phyloP scores from a whole-genome alignment of 139 green algal species.

The Chara braunii region DNA sequence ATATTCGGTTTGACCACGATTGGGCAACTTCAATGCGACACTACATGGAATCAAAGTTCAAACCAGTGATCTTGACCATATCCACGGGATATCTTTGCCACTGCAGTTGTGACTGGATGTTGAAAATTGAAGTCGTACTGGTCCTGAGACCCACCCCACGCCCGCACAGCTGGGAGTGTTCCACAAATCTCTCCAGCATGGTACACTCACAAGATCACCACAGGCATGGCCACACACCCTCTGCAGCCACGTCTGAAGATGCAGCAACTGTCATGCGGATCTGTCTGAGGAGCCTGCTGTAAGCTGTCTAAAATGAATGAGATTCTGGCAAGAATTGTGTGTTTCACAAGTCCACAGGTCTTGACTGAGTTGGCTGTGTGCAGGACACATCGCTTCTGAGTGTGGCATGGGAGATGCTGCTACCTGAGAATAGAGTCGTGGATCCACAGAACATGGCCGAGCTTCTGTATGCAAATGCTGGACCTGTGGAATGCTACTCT shows the following conservation, averaged over 20 bases:
- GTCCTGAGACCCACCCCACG: too few species aligned
- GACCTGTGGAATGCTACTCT: conserved; percentile 4
- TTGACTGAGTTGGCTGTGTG: conserved; percentile 4
- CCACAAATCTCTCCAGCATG: too few species aligned
- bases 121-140: too few species aligned
- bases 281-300: neutral
- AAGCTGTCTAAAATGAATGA: neutral
- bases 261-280: conserved; percentile 2
- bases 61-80: too few species aligned
- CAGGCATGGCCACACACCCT: too few species aligned
- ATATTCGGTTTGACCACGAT: conserved; percentile 19
- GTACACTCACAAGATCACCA: too few species aligned
- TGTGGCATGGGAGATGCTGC: conserved; percentile 25
- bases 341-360: neutral
- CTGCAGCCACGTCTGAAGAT: conserved; percentile 2
- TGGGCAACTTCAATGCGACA: too few species aligned
- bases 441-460: conserved; percentile 11
- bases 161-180: too few species aligned
- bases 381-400: conserved; percentile 20
- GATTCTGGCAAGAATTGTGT: conserved; percentile 5
- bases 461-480: conserved; percentile 8
- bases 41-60: too few species aligned
- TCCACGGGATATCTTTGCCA: too few species aligned
- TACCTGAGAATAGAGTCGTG: conserved; percentile 8
- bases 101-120: conserved; percentile 22